Evolutionary conservation across 2,329 filamentous ascomycete species (phyloP), one percentile per base, ranked within the genome.

Genomic region (Verticillium zaregamsianum): DNA sequence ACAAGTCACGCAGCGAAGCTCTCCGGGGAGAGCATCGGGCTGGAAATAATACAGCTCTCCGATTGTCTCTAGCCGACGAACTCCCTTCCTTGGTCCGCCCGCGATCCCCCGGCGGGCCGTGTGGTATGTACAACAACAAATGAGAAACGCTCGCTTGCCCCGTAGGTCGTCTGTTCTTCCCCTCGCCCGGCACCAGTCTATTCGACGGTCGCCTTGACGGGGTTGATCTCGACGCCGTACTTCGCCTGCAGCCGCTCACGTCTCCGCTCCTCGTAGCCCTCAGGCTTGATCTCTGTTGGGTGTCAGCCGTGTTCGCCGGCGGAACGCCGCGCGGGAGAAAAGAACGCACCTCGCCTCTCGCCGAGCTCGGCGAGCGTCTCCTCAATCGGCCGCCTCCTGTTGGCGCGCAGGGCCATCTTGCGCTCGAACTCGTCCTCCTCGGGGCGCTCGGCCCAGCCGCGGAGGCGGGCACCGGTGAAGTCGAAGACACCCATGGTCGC

Each of bases 221-320:
- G 84, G 71, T 89, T 86, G 71, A 97, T 88, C 67, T 96, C 92
- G 71, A 96, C 86, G 63, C 93, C 92, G 72, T 97, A 97, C 76
- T 88, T 91, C 77, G 92, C 89, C 84, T 91, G 89, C 75, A 97
- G 84, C 69, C 91, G 85, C 79, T 93, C 82, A 67, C 87, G 86
- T 75, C 93, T 88, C 76, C 93, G 84, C 81, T 96, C 91, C 69
- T 91, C 90, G 73, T 95, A 97, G 59, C 92, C 92, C 17, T 90
- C 88, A 49, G 86, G 90, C 68, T 89, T 84, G 69, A 97, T 92
- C 93, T 97, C 68, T 63, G 68, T 62, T 55, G 63, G 7, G 9
- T 11, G 45, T 49, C 20, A 49, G 20, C 7, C 3, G 15, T 15
- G 17, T 40, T 40, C 37, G 6, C 17, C 14, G 6, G 17, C 6